These are phyloP conservation scores for Hygrocybe punicea DNA, from an alignment of 768 basidiomycete genomes.

Conservation along the genomic window DNA sequence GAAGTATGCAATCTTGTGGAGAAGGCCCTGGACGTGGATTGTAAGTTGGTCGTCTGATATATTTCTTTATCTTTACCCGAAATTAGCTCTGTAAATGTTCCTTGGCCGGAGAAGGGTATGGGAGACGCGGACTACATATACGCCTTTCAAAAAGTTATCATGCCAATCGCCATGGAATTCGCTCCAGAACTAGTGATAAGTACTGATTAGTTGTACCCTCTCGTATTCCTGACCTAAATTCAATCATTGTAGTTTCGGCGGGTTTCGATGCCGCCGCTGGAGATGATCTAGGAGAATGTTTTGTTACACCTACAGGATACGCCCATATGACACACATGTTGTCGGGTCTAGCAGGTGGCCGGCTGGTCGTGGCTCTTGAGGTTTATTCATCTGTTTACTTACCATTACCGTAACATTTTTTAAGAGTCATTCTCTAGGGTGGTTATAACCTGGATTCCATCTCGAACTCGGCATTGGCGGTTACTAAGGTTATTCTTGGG, in stretches of 20 bases:
- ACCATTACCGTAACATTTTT: not conserved
- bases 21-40: constrained; percentile 80
- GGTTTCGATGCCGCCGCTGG: constrained; percentile 97
- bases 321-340: constrained; percentile 99
- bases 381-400: constrained; percentile 39
- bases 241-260: constrained; percentile 70
- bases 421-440: constrained; percentile 52
- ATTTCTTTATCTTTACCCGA: constrained; percentile 9
- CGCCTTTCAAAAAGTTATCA: constrained; percentile 91
- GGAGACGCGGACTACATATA: constrained; percentile 94
- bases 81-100: constrained; percentile 86
- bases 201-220: constrained; percentile 39
- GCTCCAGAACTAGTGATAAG: constrained; percentile 94
- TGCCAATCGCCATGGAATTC: constrained; percentile 98
- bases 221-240: not conserved
- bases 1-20: constrained; percentile 81
- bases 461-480: constrained; percentile 82
- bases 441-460: constrained; percentile 93
- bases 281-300: constrained; percentile 87
- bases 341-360: constrained; percentile 79
- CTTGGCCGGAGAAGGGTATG: constrained; percentile 88
- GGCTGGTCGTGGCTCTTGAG: constrained; percentile 90
- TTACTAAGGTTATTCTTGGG: constrained; percentile 83
- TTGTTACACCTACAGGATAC: constrained; percentile 88
- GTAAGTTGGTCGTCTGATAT: constrained; percentile 46